These are phyloP conservation scores for Setomelanomma holmii DNA, from an alignment of 2,329 filamentous ascomycete species.

Conservation along the genomic window DNA sequence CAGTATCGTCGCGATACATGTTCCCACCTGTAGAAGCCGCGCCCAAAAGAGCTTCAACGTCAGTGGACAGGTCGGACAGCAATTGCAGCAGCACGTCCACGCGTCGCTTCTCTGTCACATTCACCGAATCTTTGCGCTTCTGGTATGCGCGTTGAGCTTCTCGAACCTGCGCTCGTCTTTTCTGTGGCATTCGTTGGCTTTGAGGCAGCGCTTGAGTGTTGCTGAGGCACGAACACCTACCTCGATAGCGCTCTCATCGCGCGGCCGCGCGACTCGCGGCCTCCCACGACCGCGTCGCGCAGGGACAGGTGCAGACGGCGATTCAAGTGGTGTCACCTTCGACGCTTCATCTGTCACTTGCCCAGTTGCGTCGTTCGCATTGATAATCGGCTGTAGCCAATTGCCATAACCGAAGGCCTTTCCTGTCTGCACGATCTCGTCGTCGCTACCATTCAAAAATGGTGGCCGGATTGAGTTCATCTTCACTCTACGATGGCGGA, in stretches of 20 bases:
- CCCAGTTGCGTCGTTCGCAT: conserved; percentile 5
- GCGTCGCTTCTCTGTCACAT: conserved; percentile 19
- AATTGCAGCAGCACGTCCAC: conserved; percentile 30
- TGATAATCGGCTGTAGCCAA: conserved; percentile 18
- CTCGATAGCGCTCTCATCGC: conserved; percentile 29
- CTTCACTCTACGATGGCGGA: no score
- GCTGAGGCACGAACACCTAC: conserved; percentile 11
- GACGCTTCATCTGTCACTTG: background rate
- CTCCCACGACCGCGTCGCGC: conserved; percentile 25
- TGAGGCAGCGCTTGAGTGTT: no score
- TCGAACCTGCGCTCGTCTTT: conserved; percentile 34
- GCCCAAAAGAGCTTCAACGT: conserved; percentile 28
- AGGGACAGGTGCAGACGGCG: background rate
- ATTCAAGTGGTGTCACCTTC: background rate
- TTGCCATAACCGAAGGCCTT: conserved; percentile 14
- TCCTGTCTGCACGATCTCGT: conserved; percentile 4
- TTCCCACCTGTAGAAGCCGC: conserved; percentile 15
- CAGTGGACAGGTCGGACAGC: conserved; percentile 26
- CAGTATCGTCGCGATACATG: conserved; percentile 18
- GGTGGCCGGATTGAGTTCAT: conserved; percentile 1
- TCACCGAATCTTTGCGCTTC: conserved; percentile 31
- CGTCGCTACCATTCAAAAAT: background rate
- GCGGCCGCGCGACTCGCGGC: conserved; percentile 21
- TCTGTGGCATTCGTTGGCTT: conserved; percentile 12
- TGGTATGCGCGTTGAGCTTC: conserved; percentile 34